These are phyloP conservation scores for Backusella mclennaniae DNA, from an alignment of 192 early-diverging fungal species.

Conservation along the genomic window DNA sequence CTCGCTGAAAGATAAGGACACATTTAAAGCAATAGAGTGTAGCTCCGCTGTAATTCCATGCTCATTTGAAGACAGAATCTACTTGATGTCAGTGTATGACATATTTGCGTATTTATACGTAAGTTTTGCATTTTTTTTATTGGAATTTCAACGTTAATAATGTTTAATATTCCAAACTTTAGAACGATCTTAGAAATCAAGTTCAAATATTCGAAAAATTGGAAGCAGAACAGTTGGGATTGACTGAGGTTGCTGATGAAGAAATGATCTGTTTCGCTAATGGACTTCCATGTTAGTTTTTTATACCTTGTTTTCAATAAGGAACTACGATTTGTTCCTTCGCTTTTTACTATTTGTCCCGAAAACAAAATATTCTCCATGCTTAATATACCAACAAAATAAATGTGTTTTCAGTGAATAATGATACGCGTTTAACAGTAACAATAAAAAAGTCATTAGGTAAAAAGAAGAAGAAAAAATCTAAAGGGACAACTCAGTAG, in stretches of 20 bases:
- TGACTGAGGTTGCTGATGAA: background rate
- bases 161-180: background rate
- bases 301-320: background rate
- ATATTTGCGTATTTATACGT: background rate
- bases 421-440: too few relatives aligned
- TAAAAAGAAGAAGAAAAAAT: too few relatives aligned
- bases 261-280: background rate
- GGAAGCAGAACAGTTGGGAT: background rate
- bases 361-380: background rate
- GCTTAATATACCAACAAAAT: background rate
- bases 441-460: too few relatives aligned
- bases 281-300: background rate
- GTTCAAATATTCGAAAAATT: background rate
- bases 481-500: too few relatives aligned
- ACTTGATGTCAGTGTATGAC: background rate
- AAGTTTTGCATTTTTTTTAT: background rate
- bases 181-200: background rate
- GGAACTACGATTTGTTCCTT: background rate
- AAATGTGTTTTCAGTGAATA: background rate
- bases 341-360: background rate
- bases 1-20: background rate
- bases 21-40: background rate
- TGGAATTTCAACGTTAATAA: background rate
- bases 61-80: background rate
- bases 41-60: background rate